phyloP scores from a whole-genome alignment of 306 rosid species.

The Prosopis cineraria region DNA sequence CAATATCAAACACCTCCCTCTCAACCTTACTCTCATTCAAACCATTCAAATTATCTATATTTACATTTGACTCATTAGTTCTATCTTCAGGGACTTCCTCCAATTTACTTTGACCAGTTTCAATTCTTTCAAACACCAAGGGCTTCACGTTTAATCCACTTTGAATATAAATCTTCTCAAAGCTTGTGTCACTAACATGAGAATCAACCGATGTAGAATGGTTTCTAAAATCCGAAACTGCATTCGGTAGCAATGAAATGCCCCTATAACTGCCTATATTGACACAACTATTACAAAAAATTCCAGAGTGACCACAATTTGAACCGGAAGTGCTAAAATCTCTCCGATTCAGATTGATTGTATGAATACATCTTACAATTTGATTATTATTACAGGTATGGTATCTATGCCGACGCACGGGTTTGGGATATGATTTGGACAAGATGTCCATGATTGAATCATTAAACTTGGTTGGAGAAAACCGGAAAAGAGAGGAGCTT shows the following conservation, averaged over 20 bases:
- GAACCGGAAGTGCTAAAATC: conserved; percentile 59
- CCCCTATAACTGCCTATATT: conserved; percentile 46
- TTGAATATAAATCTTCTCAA: conserved; percentile 78
- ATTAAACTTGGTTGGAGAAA: conserved; percentile 46
- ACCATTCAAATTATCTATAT: conserved; percentile 50
- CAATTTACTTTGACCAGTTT: conserved; percentile 42
- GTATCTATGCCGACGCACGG: conserved; percentile 34
- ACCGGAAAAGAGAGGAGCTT: conserved; percentile 55
- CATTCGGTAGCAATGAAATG: conserved; percentile 52
- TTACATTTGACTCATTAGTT: conserved; percentile 37
- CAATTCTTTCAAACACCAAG: conserved; percentile 55
- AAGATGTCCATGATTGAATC: conserved; percentile 35
- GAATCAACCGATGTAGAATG: conserved; percentile 79
- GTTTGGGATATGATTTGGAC: conserved; percentile 39
- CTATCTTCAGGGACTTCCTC: conserved; percentile 49
- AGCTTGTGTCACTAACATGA: conserved; percentile 64
- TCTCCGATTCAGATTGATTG: conserved; percentile 56
- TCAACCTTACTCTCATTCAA: conserved; percentile 54
- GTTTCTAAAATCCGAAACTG: conserved; percentile 76
- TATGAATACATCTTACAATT: conserved; percentile 44
- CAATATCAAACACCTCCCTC: conserved; percentile 60
- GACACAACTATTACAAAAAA: conserved; percentile 41
- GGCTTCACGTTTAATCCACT: conserved; percentile 69
- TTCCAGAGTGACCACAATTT: conserved; percentile 54
- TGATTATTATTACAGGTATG: conserved; percentile 44